Base-by-base conservation (phyloP, 176 grass and related monocot genomes). In the Cymbopogon citratus region DNA sequence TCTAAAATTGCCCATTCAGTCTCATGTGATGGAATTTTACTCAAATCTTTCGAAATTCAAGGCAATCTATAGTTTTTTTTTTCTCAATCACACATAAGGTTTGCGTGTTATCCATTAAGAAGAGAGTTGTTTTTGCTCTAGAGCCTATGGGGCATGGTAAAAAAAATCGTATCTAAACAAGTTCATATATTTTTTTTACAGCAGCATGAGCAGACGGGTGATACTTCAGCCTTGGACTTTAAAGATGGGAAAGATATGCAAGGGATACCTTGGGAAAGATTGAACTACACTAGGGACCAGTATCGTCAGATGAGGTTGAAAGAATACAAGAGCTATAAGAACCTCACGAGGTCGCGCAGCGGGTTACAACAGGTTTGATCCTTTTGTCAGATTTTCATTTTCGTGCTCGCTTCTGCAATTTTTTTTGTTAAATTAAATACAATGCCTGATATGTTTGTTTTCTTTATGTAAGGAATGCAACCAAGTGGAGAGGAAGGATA, bases 261-360 rank as follows among this genome's bases (percentile, higher is more conserved):
- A 45, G 92, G 87, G 5, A 91, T 94, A 79, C 84, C 84, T 9
- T 94, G 92, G 92, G 86, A 91, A 61, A 82, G 84, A 25, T 33
- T 94, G 44, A 89, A 89, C 14, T 83, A 89, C 74, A 67, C 35
- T 1, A 89, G 84, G 63, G 56, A 85, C 11, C 59, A 85, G 54
- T 94, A 94, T 25, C 92, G 92, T 18, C n/a, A 84, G 49, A 77
- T 82, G 68, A 94, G 92, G 63, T 34, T 94, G 56, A 89, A 35
- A 31, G 84, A 88, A 18, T 93, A 90, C 78, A 90, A 77, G 48
- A 93, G 87, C 29, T 93, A 93, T 29, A 34, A 83, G 69, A 87
- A 34, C 69, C 27, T 88, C 26, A 35, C 63, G 24, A 85, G 71
- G 41, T 48, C 91, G 0, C 69, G 5, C 3, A 28, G 66, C 27